Base-by-base conservation (phyloP, 1,284 basidiomycete species). In the Sphaerobolus stellatus region DNA sequence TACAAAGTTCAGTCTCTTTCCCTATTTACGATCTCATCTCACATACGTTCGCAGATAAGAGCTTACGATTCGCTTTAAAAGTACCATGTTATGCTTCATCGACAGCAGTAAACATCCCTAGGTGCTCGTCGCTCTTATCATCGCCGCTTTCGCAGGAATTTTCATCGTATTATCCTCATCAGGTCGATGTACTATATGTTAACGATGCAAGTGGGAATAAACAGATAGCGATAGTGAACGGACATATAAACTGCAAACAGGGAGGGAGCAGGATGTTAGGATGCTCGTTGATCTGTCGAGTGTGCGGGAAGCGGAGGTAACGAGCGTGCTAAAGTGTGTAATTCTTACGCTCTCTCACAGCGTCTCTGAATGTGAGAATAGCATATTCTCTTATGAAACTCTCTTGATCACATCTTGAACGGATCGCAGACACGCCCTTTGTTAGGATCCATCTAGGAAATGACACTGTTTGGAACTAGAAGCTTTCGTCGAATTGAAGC, bases 261-360 rank as follows among this genome's bases (percentile, higher is more conserved):
- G 67, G 18, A 76, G 68, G 46, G 62, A 60, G 28, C 68, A 63
- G 58, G n/a, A n/a, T 33, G 68, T 73, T 2, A 80, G 91, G 56
- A 90, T 90, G 63, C 92, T 94, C 0, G 91, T 94, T 67, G 83
- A 93, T 18, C 84, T 93, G 5, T 98, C 94, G 94, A 88, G 90
- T 0, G 73, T 97, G 52, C 78, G 92, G 56, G 92, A 90, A 66
- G 86, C 90, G 60, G 92, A 92, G n/a, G n/a, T n/a, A n/a, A n/a
- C 66, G 92, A 90, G 40, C 88, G 91, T 24, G 92, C 93, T 38
- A 84, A 79, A 66, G 87, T 85, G 64, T 36, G 78, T 72, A n/a
- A n/a, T n/a, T n/a, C n/a, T n/a, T n/a, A n/a, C n/a, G n/a, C n/a
- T n/a, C n/a, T n/a, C n/a, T n/a, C n/a, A n/a, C n/a, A n/a, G n/a